Conservation (phyloP, 495 filamentous ascomycete genomes). For the Stereocaulon alpinum region DNA sequence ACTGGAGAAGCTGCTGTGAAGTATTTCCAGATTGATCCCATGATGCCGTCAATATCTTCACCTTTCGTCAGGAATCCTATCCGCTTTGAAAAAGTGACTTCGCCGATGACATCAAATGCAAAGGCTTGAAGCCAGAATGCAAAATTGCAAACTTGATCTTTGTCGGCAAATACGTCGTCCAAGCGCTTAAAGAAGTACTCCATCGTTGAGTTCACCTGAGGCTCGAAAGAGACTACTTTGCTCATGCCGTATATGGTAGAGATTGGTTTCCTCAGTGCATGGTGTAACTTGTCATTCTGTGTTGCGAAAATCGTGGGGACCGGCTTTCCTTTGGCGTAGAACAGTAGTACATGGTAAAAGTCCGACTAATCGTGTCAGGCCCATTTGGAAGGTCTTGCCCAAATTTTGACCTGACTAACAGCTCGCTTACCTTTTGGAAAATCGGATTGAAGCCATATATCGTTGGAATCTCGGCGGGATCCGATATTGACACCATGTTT, state of each 20-base stretch:
- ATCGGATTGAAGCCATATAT: constrained; percentile 30
- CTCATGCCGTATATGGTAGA: constrained; percentile 30
- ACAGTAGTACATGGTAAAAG: constrained; percentile 26
- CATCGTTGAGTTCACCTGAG: constrained; percentile 25
- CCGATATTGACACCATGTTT: constrained; percentile 41
- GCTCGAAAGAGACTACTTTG: constrained; percentile 22
- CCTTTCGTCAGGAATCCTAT: constrained; percentile 54
- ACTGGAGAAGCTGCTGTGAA: constrained; percentile 24
- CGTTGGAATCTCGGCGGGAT: constrained; percentile 28
- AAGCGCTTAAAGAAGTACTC: constrained; percentile 28
- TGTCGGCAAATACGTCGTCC: constrained; percentile 25
- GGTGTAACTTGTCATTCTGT: constrained; percentile 32
- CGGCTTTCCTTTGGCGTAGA: constrained; percentile 22
- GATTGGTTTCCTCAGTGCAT: constrained; percentile 32
- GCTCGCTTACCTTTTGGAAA: constrained; percentile 23
- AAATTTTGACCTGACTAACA: neutral
- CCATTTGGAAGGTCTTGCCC: neutral
- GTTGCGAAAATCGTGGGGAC: constrained; percentile 31
- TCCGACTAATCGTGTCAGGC: constrained; percentile 16
- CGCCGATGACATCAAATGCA: constrained; percentile 65
- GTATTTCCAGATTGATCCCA: constrained; percentile 29
- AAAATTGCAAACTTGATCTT: constrained; percentile 23
- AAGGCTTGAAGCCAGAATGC: constrained; percentile 66
- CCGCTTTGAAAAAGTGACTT: constrained; percentile 49
- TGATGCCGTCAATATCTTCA: constrained; percentile 46